A percentile compares a stretch with the other conserved stretches of the same genome.
These are phyloP conservation scores for Gamsiella multidivaricata DNA, from an alignment of 192 early-diverging fungal genomes.

Conservation along the genomic window DNA sequence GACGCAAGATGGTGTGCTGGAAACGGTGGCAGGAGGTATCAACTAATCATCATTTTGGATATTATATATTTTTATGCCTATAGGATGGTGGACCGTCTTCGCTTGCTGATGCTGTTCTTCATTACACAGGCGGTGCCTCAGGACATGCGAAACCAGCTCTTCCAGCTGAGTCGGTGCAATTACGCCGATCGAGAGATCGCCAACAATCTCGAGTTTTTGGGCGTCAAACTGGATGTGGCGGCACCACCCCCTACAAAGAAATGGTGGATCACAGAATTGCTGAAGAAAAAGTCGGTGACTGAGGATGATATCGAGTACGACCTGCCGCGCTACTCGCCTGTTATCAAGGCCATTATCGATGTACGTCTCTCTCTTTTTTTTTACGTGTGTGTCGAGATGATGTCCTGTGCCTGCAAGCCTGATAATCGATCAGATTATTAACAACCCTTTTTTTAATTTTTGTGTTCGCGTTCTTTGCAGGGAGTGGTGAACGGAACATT, in stretches of 20 bases:
- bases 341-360: slow-evolving; percentile 68
- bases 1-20: too few species aligned
- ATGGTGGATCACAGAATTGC: slow-evolving; percentile 32
- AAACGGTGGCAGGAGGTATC: too few species aligned
- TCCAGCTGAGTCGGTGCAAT: slow-evolving; percentile 47
- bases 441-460: too few species aligned
- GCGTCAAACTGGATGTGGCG: slow-evolving; percentile 51
- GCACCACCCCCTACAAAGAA: slow-evolving; percentile 48
- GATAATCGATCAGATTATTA: too few species aligned
- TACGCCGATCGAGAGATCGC: slow-evolving; percentile 46
- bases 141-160: slow-evolving; percentile 40
- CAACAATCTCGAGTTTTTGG: slow-evolving; percentile 47
- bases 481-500: slow-evolving; percentile 64
- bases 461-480: slow-evolving; percentile 5
- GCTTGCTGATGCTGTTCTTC: slow-evolving; percentile 44
- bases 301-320: slow-evolving; percentile 76
- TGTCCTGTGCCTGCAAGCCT: too few species aligned
- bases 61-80: too few species aligned
- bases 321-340: slow-evolving; percentile 79
- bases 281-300: slow-evolving; percentile 51
- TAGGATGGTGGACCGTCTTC: slow-evolving; percentile 68
- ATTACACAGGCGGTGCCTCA: slow-evolving; percentile 45
- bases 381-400: too few species aligned
- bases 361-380: slow-evolving; percentile 49
- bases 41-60: too few species aligned